These are phyloP conservation scores for Podila epicladia DNA, from an alignment of 192 early-diverging fungal genomes.

Conservation along the genomic window DNA sequence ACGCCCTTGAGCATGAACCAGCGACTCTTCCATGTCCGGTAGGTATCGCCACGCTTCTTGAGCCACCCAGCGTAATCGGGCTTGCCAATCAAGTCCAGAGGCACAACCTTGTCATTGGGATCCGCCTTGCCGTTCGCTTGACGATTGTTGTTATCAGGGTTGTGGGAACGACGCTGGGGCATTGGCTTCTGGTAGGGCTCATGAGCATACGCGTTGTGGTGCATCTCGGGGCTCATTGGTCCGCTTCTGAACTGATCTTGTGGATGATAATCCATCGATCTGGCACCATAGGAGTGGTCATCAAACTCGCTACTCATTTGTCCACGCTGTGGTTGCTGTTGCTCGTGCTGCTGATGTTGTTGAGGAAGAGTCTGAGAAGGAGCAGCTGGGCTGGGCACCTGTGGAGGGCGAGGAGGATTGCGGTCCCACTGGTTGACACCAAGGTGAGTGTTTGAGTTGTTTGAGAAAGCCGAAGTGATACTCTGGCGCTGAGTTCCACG, in stretches of 20 bases:
- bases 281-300: slow-evolving; percentile 5
- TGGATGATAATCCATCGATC: slow-evolving; percentile 1
- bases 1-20: slow-evolving; percentile 70
- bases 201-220: neutral
- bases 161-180: slow-evolving; percentile 30
- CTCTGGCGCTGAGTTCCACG: slow-evolving; percentile 36
- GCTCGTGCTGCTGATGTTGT: neutral
- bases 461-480: slow-evolving; percentile 29
- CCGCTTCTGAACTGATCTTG: slow-evolving; percentile 23
- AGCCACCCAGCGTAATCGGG: slow-evolving; percentile 71
- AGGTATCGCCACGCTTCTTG: slow-evolving; percentile 67
- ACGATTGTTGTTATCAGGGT: slow-evolving; percentile 27
- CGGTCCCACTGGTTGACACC: slow-evolving; percentile 22
- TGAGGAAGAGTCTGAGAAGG: neutral
- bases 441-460: slow-evolving; percentile 16
- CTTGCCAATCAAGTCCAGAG: slow-evolving; percentile 42
- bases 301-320: neutral
- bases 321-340: slow-evolving; percentile 4
- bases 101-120: slow-evolving; percentile 36
- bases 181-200: slow-evolving; percentile 11
- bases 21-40: slow-evolving; percentile 68
- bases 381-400: slow-evolving; percentile 15
- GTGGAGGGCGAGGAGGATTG: slow-evolving; percentile 20
- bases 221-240: slow-evolving; percentile 11
- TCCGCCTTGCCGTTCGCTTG: slow-evolving; percentile 31